Evolutionary conservation across 305 asterid species (phyloP).

Genomic region (Rubia tinctorum): DNA sequence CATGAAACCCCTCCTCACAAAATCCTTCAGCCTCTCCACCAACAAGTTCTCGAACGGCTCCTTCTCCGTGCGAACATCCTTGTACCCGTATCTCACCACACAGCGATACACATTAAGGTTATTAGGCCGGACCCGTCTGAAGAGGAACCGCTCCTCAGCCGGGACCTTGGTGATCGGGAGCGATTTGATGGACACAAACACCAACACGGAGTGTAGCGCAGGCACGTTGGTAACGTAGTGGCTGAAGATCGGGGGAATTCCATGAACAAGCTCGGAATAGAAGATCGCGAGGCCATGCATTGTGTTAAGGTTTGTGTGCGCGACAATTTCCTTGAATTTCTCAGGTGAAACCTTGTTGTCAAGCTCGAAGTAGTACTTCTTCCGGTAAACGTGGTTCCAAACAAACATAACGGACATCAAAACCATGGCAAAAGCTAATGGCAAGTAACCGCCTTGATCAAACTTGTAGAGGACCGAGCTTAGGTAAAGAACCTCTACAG

Average conservation of each 20-base stretch:
- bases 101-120: slow-evolving; percentile 46
- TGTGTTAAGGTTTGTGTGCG: slow-evolving; percentile 23
- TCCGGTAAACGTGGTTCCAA: slow-evolving; percentile 54
- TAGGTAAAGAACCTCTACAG: slow-evolving; percentile 41
- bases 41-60: slow-evolving; percentile 42
- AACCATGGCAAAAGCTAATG: slow-evolving; percentile 40
- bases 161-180: slow-evolving; percentile 56
- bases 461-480: slow-evolving; percentile 64
- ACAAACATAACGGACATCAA: slow-evolving; percentile 47
- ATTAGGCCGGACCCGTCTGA: slow-evolving; percentile 44
- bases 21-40: slow-evolving; percentile 36
- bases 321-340: slow-evolving; percentile 27
- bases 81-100: slow-evolving; percentile 65
- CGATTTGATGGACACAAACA: slow-evolving; percentile 56
- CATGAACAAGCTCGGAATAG: slow-evolving; percentile 67
- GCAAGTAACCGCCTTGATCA: slow-evolving; percentile 56
- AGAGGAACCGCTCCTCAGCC: slow-evolving; percentile 49
- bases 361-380: slow-evolving; percentile 45
- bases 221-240: slow-evolving; percentile 60
- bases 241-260: slow-evolving; percentile 68
- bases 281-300: slow-evolving; percentile 57
- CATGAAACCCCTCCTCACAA: slow-evolving; percentile 24
- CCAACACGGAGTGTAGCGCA: slow-evolving; percentile 51
- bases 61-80: slow-evolving; percentile 37
- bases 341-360: slow-evolving; percentile 47